A percentile compares a stretch with the other conserved stretches of the same genome.
Evolutionary conservation across 805 yeast species (phyloP).

Genomic region (Metschnikowia bowlesiae): DNA sequence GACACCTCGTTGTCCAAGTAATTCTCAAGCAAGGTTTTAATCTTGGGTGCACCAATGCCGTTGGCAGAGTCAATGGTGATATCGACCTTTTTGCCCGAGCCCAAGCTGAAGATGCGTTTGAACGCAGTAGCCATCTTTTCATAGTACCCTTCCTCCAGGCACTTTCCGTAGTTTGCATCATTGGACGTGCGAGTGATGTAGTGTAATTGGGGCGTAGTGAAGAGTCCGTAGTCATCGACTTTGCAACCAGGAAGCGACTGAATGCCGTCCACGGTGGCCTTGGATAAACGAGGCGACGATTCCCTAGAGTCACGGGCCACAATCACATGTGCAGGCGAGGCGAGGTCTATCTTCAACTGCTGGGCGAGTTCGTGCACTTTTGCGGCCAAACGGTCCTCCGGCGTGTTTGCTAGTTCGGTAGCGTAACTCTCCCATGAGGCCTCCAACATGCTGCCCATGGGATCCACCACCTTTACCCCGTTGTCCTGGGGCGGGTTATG

Average conservation of each 20-base stretch:
- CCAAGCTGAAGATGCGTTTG: conserved; percentile 35
- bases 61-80: conserved; percentile 87
- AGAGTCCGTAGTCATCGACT: conserved; percentile 55
- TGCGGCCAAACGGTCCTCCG: conserved; percentile 39
- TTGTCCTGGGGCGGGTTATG: conserved; percentile 86
- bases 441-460: conserved; percentile 84
- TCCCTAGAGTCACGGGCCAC: conserved; percentile 88
- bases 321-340: conserved; percentile 44
- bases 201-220: conserved; percentile 94
- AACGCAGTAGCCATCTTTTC: conserved; percentile 55
- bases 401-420: conserved; percentile 72
- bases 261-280: conserved; percentile 60
- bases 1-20: conserved; percentile 40
- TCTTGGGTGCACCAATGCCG: conserved; percentile 91
- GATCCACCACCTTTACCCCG: conserved; percentile 75
- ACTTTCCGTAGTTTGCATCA: conserved; percentile 57
- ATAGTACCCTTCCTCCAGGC: conserved; percentile 68
- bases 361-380: conserved; percentile 36
- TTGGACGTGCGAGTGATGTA: conserved; percentile 73
- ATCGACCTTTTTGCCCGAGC: conserved; percentile 24
- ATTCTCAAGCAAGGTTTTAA: conserved; percentile 42
- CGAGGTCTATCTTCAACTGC: conserved; percentile 44
- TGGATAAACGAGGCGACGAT: conserved; percentile 64
- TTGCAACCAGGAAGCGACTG: conserved; percentile 40
- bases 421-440: conserved; percentile 81